Evolutionary conservation across 2,329 filamentous ascomycete species (phyloP).

Genomic region (Cladosporium sp.): DNA sequence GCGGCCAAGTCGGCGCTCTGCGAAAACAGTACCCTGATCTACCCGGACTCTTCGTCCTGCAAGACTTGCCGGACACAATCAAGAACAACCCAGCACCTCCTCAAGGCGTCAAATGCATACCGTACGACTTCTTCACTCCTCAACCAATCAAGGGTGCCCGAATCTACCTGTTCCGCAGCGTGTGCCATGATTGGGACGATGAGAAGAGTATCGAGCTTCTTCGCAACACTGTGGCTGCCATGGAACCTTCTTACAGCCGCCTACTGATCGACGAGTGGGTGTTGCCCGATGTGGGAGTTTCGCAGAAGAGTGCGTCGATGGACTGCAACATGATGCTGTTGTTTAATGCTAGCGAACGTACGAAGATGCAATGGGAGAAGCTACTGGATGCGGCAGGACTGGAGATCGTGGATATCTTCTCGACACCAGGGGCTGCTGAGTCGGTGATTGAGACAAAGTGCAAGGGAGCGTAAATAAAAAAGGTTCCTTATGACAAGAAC

Average conservation of each 20-base stretch:
- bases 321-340: conserved; percentile 21
- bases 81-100: not conserved
- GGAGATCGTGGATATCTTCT: conserved; percentile 17
- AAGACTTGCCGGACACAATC: conserved; percentile 23
- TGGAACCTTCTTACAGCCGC: conserved; percentile 24
- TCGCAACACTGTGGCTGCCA: conserved; percentile 20
- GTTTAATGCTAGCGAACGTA: conserved; percentile 18
- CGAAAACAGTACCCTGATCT: conserved; percentile 17
- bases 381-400: conserved; percentile 17
- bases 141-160: conserved; percentile 25
- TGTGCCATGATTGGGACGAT: conserved; percentile 26
- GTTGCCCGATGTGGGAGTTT: conserved; percentile 19
- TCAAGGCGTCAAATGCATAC: conserved; percentile 18
- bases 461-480: not conserved
- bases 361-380: conserved; percentile 18
- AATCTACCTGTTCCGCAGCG: conserved; percentile 25
- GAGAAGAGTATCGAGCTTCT: conserved; percentile 20
- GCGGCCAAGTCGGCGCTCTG: conserved; percentile 16
- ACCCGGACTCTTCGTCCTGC: conserved; percentile 21
- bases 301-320: conserved; percentile 21
- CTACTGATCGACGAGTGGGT: conserved; percentile 28
- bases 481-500: not conserved
- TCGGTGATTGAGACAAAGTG: conserved; percentile 27
- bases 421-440: conserved; percentile 8
- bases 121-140: conserved; percentile 24